These are phyloP conservation scores for Tuber umbilicatum DNA, from an alignment of 495 filamentous ascomycete genomes.

Conservation along the genomic window DNA sequence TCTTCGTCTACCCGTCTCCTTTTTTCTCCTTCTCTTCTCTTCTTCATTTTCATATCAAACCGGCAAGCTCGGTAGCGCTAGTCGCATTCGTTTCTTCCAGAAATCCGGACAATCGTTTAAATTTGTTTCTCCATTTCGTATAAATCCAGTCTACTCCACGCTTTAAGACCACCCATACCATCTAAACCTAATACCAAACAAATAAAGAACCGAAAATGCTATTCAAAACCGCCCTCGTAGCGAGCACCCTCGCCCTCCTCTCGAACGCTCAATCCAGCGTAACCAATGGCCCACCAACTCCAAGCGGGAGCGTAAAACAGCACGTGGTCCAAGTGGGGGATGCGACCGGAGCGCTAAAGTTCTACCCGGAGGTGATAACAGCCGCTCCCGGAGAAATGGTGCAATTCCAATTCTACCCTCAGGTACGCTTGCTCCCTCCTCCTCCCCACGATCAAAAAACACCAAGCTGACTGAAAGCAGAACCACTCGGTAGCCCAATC, in stretches of 20 bases:
- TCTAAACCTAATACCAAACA: background rate
- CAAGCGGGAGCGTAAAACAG: conserved; percentile 24
- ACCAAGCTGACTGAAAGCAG: conserved; percentile 34
- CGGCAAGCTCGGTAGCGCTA: background rate
- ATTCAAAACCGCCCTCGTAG: conserved; percentile 28
- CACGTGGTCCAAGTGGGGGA: conserved; percentile 32
- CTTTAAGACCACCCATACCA: background rate
- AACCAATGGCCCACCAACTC: conserved; percentile 13
- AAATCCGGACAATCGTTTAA: background rate
- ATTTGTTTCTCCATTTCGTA: background rate
- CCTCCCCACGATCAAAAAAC: background rate
- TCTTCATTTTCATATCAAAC: background rate
- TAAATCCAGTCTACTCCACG: background rate
- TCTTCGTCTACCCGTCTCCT: background rate
- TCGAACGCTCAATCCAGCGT: conserved; percentile 20
- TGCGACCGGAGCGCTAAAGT: conserved; percentile 19
- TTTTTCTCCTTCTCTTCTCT: background rate
- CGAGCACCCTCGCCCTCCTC: conserved; percentile 16
- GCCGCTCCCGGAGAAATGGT: conserved; percentile 48
- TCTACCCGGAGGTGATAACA: conserved; percentile 37
- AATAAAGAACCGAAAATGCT: conserved; percentile 20
- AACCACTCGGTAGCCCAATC: conserved; percentile 50
- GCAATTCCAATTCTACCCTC: conserved; percentile 52
- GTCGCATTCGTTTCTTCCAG: background rate
- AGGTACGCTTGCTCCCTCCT: conserved; percentile 34